Conservation (phyloP, 176 grass and related monocot species). For the Zea mays region Zm-B73-REFERENCE-NAM-5.0 NC_050102.1:89965501-89966000, state of each 20-base stretch:
- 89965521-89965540: constrained; percentile 80
- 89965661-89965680: constrained; percentile 86
- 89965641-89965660: constrained; percentile 66
- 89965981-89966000: background rate
- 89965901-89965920: background rate
- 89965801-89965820: background rate
- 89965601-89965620: constrained; percentile 35
- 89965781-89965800: background rate
- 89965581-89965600: background rate
- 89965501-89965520: constrained; percentile 54
- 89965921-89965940: background rate
- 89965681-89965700: constrained; percentile 98
- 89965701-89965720: constrained; percentile 98
- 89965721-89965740: constrained; percentile 37
- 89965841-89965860: background rate
- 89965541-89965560: constrained; percentile 48
- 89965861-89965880: background rate
- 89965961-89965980: background rate
- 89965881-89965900: background rate
- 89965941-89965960: background rate
- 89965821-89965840: background rate
- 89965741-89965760: background rate
- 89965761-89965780: background rate
- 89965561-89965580: constrained; percentile 40
- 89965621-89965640: constrained; percentile 39